Evolutionary conservation across 306 rosid species (phyloP).

Genomic region (Casuarina cunninghamiana): DNA sequence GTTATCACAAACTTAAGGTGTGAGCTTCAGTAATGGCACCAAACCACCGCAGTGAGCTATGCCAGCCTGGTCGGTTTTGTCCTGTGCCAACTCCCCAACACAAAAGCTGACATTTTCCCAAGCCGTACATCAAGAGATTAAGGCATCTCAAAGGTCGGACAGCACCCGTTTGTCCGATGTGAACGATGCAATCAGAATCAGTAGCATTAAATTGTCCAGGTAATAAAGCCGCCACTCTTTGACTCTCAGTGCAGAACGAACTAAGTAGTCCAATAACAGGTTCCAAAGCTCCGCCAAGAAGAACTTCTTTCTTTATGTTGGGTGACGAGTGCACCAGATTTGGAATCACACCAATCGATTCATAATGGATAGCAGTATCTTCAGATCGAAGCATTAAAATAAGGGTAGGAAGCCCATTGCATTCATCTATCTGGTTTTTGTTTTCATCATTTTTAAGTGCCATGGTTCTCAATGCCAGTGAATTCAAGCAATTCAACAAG

Average conservation of each 20-base stretch:
- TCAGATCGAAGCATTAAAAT: conserved; percentile 93
- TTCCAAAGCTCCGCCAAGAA: conserved; percentile 91
- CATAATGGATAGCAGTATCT: conserved; percentile 96
- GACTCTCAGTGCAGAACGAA: conserved; percentile 96
- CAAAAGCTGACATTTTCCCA: conserved; percentile 98
- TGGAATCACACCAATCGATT: conserved; percentile 99
- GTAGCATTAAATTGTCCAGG: conserved; percentile 99
- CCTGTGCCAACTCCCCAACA: conserved; percentile 98
- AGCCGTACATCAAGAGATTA: conserved; percentile 90
- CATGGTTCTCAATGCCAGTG: conserved; percentile 84
- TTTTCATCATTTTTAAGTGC: conserved; percentile 96
- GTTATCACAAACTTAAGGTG: too few relatives aligned
- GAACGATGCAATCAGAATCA: conserved; percentile 98
- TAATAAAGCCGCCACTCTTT: conserved; percentile 95
- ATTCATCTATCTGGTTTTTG: conserved; percentile 97
- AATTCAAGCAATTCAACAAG: conserved; percentile 89
- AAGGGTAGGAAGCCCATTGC: conserved; percentile 98
- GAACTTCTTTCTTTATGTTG: conserved; percentile 92
- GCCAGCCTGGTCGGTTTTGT: conserved; percentile 94
- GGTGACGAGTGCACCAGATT: conserved; percentile 99
- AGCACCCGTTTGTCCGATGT: conserved; percentile 98
- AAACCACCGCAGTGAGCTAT: conserved; percentile 95
- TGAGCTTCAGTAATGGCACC: conserved; percentile 80
- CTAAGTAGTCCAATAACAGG: conserved; percentile 97
- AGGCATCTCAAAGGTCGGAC: conserved; percentile 97